These are phyloP conservation scores for Lactifluus rugatus DNA, from an alignment of 768 basidiomycete genomes.

Conservation along the genomic window DNA sequence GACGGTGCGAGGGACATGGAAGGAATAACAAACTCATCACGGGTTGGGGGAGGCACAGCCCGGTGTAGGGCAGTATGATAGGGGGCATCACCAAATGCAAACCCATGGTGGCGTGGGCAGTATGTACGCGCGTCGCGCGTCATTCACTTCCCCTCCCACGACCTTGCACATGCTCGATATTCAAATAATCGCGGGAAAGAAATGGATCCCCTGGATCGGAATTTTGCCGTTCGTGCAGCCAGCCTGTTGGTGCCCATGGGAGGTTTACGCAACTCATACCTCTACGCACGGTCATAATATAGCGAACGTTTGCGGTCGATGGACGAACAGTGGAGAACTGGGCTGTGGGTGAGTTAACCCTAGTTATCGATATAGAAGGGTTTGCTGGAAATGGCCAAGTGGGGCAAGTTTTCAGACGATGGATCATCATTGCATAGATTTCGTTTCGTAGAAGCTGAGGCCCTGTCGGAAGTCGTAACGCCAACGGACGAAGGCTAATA, in stretches of 20 bases:
- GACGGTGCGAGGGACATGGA: background rate
- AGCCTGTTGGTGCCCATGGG: background rate
- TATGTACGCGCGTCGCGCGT: slow-evolving; percentile 14
- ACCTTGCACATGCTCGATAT: slow-evolving; percentile 5
- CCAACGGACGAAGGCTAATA: slow-evolving; percentile 11
- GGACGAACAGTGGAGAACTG: slow-evolving; percentile 12
- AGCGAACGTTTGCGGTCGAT: slow-evolving; percentile 1
- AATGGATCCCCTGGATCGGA: background rate
- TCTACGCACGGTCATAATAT: background rate
- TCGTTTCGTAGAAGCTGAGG: slow-evolving; percentile 7
- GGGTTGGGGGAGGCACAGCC: slow-evolving; percentile 6
- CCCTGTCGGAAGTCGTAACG: slow-evolving; percentile 3
- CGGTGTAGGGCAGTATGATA: slow-evolving; percentile 9
- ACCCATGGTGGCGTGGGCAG: slow-evolving; percentile 17
- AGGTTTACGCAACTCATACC: slow-evolving; percentile 7
- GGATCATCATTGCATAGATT: slow-evolving; percentile 6
- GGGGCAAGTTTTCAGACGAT: slow-evolving; percentile 8
- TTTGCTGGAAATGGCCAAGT: slow-evolving; percentile 4
- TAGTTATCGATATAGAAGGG: slow-evolving; percentile 16
- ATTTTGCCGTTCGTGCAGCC: background rate
- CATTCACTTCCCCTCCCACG: slow-evolving; percentile 15
- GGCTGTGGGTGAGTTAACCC: slow-evolving; percentile 9
- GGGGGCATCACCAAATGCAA: slow-evolving; percentile 15
- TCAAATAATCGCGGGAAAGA: slow-evolving; percentile 13
- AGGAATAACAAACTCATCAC: slow-evolving; percentile 3